phyloP scores from a whole-genome alignment of 192 early-diverging fungal species.

The Gamsiella multidivaricata region DNA sequence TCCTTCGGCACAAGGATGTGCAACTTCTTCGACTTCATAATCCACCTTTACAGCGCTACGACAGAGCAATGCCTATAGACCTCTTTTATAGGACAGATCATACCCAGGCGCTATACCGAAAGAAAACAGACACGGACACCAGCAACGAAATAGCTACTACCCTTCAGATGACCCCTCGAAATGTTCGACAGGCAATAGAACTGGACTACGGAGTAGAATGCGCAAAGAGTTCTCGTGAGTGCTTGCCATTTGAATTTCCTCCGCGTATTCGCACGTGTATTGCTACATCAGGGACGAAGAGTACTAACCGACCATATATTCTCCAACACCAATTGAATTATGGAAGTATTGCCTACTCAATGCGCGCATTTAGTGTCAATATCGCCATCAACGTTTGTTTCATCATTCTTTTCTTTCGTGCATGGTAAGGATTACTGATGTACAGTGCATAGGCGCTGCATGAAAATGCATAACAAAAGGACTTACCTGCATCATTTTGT shows the following conservation, averaged over 20 bases:
- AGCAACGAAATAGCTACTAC: neutral
- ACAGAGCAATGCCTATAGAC: neutral
- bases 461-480: neutral
- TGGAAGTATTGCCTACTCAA: slow-evolving; percentile 27
- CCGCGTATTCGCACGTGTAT: neutral
- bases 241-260: neutral
- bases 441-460: no score
- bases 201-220: slow-evolving; percentile 2
- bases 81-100: slow-evolving; percentile 31
- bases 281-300: no score
- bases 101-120: neutral
- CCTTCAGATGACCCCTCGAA: slow-evolving; percentile 11
- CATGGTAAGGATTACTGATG: neutral
- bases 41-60: neutral
- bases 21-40: slow-evolving; percentile 21
- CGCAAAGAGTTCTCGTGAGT: neutral
- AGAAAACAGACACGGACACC: neutral
- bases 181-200: neutral
- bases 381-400: slow-evolving; percentile 26
- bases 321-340: neutral
- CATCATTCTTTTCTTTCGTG: slow-evolving; percentile 12
- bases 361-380: slow-evolving; percentile 29
- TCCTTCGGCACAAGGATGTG: slow-evolving; percentile 28
- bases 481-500: neutral
- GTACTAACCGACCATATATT: neutral